Evolutionary conservation across 2,329 filamentous ascomycete genomes (phyloP), one percentile per base, ranked within the genome.

Genomic region (Tolypocladium paradoxum): DNA sequence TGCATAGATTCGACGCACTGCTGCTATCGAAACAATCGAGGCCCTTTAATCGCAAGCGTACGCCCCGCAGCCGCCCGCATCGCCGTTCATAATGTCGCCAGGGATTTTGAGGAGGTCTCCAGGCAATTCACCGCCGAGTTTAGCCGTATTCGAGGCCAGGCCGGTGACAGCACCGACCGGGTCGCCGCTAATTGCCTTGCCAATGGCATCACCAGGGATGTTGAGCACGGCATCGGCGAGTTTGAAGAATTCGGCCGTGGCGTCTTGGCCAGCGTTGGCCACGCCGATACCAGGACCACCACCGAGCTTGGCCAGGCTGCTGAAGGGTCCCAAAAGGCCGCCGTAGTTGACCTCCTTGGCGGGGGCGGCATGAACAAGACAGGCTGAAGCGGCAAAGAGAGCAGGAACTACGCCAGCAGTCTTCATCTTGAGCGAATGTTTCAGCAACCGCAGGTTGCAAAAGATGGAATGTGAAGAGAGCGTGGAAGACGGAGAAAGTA

Each of bases 191-290:
- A 50, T 7, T 18, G 51, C 5, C 33, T 55, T 51, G 24, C 14
- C 20, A 34, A 54, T 12, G 11, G 38, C 54, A 24, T 60, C 56
- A 35, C 47, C 33, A 31, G 57, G 58, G 18, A 54, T 50, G 53
- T 60, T 60, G 36, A 60, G 55, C 11, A 57, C 16, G 9, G 22
- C 48, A 27, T 60, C 58, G 6, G 31, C 58, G 2, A 48, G 11
- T 38, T 56, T 56, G 55, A 60, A 60, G 34, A 57, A 3, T 18
- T 54, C 50, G n/a, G 56, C 53, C 3, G 53, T 27, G 14, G 38
- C 46, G 8, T 46, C 47, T 50, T 60, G 58, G 35, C 2, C 49
- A n/a, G 50, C 43, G 45, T 37, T 48, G 45, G 36, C 31, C 38
- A 43, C 12, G 35, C 54, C 4, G 67, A 60, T 48, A 22, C 14